Evolutionary conservation across 2,329 filamentous ascomycete species (phyloP).

Genomic region (Aureobasidium leucospermi): DNA sequence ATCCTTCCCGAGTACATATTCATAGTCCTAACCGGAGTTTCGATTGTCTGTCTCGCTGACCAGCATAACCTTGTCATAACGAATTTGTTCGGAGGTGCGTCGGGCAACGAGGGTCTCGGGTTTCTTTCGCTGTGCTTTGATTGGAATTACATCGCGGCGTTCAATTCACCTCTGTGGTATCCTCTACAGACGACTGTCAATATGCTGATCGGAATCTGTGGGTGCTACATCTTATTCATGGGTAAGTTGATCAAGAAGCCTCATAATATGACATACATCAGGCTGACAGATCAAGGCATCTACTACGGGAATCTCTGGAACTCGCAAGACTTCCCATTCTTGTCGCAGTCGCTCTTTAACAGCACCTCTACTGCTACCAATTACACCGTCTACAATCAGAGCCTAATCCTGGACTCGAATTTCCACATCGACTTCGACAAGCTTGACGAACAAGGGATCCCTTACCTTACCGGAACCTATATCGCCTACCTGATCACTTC

Average conservation of each 20-base stretch:
- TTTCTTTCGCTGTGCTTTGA: slow-evolving; percentile 37
- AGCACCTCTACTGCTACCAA: slow-evolving; percentile 29
- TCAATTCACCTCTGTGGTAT: slow-evolving; percentile 30
- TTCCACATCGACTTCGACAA: slow-evolving; percentile 30
- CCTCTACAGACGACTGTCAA: slow-evolving; percentile 35
- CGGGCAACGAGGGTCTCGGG: slow-evolving; percentile 40
- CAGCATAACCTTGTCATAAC: slow-evolving; percentile 38
- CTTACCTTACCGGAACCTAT: slow-evolving; percentile 33
- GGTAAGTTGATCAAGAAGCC: slow-evolving; percentile 13
- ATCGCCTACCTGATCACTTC: slow-evolving; percentile 34
- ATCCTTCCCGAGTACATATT: slow-evolving; percentile 43
- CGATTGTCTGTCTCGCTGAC: slow-evolving; percentile 41
- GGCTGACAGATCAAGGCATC: slow-evolving; percentile 13
- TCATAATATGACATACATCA: too few relatives aligned
- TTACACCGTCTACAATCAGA: slow-evolving; percentile 37
- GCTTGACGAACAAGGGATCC: slow-evolving; percentile 33
- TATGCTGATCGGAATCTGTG: slow-evolving; percentile 31
- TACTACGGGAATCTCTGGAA: slow-evolving; percentile 40
- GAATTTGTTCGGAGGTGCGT: slow-evolving; percentile 43
- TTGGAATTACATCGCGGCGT: slow-evolving; percentile 38
- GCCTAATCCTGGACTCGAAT: slow-evolving; percentile 34
- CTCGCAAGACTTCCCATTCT: slow-evolving; percentile 35
- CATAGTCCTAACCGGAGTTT: slow-evolving; percentile 35
- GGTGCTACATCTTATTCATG: slow-evolving; percentile 32
- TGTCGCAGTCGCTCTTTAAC: slow-evolving; percentile 36